These are phyloP conservation scores for Gynochthodes officinalis DNA, from an alignment of 257 asterid genomes.

Conservation along the genomic window DNA sequence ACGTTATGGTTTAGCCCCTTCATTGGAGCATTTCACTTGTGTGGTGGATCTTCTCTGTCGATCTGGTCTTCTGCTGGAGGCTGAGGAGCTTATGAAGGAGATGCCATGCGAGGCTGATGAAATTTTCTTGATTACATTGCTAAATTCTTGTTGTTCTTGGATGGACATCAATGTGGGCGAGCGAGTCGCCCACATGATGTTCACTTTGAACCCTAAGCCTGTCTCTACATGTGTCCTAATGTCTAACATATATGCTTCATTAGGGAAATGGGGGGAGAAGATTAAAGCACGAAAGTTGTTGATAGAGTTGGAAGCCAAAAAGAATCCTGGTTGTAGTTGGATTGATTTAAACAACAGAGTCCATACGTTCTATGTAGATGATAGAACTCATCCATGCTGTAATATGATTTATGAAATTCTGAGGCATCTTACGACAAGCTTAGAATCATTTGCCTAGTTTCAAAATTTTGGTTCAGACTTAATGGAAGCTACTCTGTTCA, in stretches of 20 bases:
- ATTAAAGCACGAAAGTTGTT: slow-evolving; percentile 40
- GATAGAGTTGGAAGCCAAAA: slow-evolving; percentile 42
- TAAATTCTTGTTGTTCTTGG: slow-evolving; percentile 66
- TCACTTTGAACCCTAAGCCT: slow-evolving; percentile 31
- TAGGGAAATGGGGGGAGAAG: slow-evolving; percentile 66
- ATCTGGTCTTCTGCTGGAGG: slow-evolving; percentile 61
- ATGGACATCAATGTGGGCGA: slow-evolving; percentile 53
- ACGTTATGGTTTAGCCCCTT: slow-evolving; percentile 45
- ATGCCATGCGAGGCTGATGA: slow-evolving; percentile 57
- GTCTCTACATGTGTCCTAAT: slow-evolving; percentile 49
- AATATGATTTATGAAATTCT: slow-evolving; percentile 40
- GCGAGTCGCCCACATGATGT: slow-evolving; percentile 52
- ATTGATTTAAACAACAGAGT: slow-evolving; percentile 47
- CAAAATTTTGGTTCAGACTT: slow-evolving; percentile 23
- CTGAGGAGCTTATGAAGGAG: slow-evolving; percentile 53
- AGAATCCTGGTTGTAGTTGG: slow-evolving; percentile 91
- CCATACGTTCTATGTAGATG: slow-evolving; percentile 51
- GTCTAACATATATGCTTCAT: slow-evolving; percentile 73
- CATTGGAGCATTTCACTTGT: slow-evolving; percentile 67
- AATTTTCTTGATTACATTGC: slow-evolving; percentile 47
- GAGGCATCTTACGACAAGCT: slow-evolving; percentile 40
- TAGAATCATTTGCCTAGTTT: slow-evolving; percentile 23
- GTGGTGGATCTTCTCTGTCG: slow-evolving; percentile 76
- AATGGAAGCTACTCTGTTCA: slow-evolving; percentile 5
- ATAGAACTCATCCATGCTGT: slow-evolving; percentile 39